These are phyloP conservation scores for Salix dunnii DNA, from an alignment of 345 rosid genomes.

Conservation along the genomic window DNA sequence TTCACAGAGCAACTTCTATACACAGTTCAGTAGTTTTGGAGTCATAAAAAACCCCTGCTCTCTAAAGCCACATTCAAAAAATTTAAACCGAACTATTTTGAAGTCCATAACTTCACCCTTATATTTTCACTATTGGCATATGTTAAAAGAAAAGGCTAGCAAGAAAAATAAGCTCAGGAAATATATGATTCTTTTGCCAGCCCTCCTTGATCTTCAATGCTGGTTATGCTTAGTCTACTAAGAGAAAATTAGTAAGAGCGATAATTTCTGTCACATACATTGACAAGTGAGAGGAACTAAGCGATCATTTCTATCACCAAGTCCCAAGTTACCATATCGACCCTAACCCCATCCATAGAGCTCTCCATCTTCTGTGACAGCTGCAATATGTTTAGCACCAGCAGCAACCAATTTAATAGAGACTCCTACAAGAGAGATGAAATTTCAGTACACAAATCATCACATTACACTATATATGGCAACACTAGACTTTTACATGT, in stretches of 20 bases:
- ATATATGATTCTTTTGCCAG: not conserved
- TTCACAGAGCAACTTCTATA: not conserved
- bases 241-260: conserved; percentile 13
- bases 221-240: conserved; percentile 1
- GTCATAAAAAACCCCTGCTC: not conserved
- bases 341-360: conserved; percentile 99
- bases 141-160: not conserved
- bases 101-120: not conserved
- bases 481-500: not conserved
- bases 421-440: conserved; percentile 51
- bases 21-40: not conserved
- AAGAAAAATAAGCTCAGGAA: not conserved
- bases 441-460: no score
- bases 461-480: conserved; percentile 11
- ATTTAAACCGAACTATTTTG: not conserved
- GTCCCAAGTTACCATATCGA: conserved; percentile 90
- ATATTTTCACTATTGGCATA: not conserved
- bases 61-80: not conserved
- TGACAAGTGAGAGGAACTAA: conserved; percentile 55
- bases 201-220: not conserved
- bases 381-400: conserved; percentile 97
- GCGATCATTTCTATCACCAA: conserved; percentile 92
- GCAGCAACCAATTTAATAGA: conserved; percentile 86
- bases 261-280: conserved; percentile 42
- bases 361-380: conserved; percentile 84